Conservation (phyloP, 208 protist genomes). For the Leishmania arabica region DNA sequence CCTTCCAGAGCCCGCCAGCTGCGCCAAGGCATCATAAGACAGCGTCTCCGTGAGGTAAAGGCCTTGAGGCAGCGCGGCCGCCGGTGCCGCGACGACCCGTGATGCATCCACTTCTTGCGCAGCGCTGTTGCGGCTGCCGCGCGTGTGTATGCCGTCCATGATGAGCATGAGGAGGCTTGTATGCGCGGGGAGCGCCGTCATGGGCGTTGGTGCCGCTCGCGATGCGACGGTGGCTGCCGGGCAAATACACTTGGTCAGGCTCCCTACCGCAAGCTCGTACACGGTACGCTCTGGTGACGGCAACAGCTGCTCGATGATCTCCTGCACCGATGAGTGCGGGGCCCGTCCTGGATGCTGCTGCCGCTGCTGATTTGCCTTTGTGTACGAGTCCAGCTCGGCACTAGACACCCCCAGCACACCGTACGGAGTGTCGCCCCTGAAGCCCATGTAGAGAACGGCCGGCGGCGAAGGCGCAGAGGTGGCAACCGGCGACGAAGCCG, state of each 20-base stretch:
- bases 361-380: background rate
- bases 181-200: conserved; percentile 4
- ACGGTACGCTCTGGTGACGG: conserved; percentile 17
- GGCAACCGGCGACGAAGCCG: background rate
- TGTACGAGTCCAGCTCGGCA: conserved; percentile 8
- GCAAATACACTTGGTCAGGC: background rate
- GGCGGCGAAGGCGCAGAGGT: conserved; percentile 3
- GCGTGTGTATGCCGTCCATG: conserved; percentile 13
- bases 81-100: background rate
- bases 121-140: background rate
- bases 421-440: conserved; percentile 8
- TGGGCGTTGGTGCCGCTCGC: background rate
- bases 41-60: conserved; percentile 15
- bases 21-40: conserved; percentile 1
- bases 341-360: background rate
- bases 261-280: conserved; percentile 19
- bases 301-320: conserved; percentile 19
- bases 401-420: conserved; percentile 19
- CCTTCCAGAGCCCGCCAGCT: background rate
- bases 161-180: conserved; percentile 24
- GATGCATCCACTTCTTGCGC: background rate
- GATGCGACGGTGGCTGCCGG: background rate
- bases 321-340: conserved; percentile 3
- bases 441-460: conserved; percentile 13
- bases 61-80: background rate